Percentiles rank a stretch among this genome's conserved stretches.
These are phyloP conservation scores for Auricularia sp. DNA, from an alignment of 768 basidiomycete genomes.

Conservation along the genomic window DNA sequence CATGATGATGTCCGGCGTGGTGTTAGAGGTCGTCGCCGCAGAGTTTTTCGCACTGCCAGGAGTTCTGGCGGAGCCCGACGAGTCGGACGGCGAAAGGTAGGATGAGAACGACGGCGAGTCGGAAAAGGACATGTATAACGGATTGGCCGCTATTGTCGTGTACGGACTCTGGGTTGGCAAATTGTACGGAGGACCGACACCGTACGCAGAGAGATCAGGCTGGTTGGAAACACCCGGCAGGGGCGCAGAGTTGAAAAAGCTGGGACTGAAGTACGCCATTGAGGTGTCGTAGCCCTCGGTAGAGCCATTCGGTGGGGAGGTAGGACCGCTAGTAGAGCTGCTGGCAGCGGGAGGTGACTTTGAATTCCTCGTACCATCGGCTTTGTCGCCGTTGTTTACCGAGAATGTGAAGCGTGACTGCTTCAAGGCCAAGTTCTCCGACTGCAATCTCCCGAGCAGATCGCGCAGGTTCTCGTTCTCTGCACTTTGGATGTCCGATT, in stretches of 20 bases:
- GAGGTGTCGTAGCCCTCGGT: conserved; percentile 1
- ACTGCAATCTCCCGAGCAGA: conserved; percentile 71
- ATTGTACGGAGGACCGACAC: conserved; percentile 40
- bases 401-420: conserved; percentile 76
- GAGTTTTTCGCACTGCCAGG: neutral
- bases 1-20: neutral
- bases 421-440: conserved; percentile 77
- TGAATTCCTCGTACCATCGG: neutral
- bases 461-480: conserved; percentile 90
- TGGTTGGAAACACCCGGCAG: conserved; percentile 26
- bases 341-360: conserved; percentile 17
- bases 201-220: conserved; percentile 33
- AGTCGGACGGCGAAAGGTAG: conserved; percentile 19
- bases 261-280: conserved; percentile 3
- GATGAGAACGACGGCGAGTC: conserved; percentile 22
- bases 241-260: conserved; percentile 17
- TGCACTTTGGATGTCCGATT: conserved; percentile 56
- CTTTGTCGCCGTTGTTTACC: conserved; percentile 23
- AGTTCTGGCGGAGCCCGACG: conserved; percentile 6
- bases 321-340: conserved; percentile 15
- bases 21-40: neutral
- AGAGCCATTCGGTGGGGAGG: conserved; percentile 7
- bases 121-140: conserved; percentile 76
- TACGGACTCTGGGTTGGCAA: conserved; percentile 40
- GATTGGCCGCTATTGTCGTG: conserved; percentile 76